phyloP scores from a whole-genome alignment of 345 rosid genomes.

The Citrus hindsii region DNA sequence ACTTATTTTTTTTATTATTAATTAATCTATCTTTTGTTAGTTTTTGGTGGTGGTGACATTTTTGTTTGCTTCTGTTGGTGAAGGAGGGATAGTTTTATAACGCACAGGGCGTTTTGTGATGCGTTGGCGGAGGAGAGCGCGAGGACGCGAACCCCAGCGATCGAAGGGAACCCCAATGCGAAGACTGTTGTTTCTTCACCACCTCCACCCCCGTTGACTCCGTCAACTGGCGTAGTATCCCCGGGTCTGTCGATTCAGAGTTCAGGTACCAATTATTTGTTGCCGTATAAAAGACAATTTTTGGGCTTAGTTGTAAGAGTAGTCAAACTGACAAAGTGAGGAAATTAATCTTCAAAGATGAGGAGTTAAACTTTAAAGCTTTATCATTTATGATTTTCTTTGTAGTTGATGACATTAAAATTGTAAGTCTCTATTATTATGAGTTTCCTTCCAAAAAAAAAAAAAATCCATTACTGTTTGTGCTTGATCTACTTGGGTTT shows the following conservation, averaged over 20 bases:
- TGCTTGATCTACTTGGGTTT: background rate
- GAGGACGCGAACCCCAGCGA: slow-evolving; percentile 26
- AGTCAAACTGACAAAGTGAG: background rate
- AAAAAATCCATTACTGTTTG: no score
- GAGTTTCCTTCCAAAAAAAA: no score
- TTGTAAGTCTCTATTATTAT: no score
- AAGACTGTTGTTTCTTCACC: slow-evolving; percentile 37
- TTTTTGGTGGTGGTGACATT: background rate
- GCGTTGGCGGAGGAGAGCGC: slow-evolving; percentile 74
- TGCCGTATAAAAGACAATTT: background rate
- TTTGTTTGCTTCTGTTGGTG: background rate
- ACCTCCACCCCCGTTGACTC: slow-evolving; percentile 62
- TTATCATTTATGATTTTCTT: background rate
- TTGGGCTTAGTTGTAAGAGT: background rate
- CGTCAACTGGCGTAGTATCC: slow-evolving; percentile 57
- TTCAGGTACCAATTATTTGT: slow-evolving; percentile 38
- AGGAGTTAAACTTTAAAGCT: background rate
- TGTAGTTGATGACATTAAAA: background rate
- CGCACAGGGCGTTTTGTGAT: slow-evolving; percentile 78
- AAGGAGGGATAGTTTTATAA: slow-evolving; percentile 77
- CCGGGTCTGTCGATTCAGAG: slow-evolving; percentile 67
- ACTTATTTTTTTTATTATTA: background rate
- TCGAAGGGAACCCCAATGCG: slow-evolving; percentile 9
- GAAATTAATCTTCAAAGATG: background rate
- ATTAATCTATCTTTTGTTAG: no score